Base-by-base conservation (phyloP, 768 basidiomycete species). In the Chalciporus piperatus region DNA sequence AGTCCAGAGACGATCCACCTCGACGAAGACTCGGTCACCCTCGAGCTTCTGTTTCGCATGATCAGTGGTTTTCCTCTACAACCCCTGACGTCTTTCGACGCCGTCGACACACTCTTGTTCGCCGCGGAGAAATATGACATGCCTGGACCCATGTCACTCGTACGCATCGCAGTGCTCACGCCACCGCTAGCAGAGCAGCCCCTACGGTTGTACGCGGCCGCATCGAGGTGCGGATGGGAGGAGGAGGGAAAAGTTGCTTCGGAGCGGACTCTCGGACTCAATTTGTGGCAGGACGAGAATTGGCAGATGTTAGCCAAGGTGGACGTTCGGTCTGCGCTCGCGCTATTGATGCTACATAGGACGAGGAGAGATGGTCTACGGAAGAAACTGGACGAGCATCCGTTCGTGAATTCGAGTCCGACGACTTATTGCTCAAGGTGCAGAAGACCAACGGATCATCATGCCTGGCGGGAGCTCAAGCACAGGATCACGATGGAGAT, bases 81-180 rank as follows among this genome's bases (percentile, higher is more conserved):
- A 13, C 63, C 68, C 4, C 66, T 83, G 22, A 69, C 71, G 33
- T 77, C 78, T 1, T 81, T 78, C 61, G 82, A 84, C 56, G 53
- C 66, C 28, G 67, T 86, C 47, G 84, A 87, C 48, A 65, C 74
- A 4, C 59, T 87, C n/a, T 67, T 86, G 12, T 81, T 76, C 48
- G 81, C 82, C 0, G 79, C 83, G 0, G 83, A 87, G 60, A 85
- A 84, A 59, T 87, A 86, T 62, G 84, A 85, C 32, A 86, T 84
- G 80, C 76, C 79, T 0, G 85, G 84, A 0, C 82, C 84, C 2
- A 70, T 74, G 51, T 83, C 81, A 6, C 76, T 85, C 56, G 66
- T 85, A 45, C 81, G 82, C 35, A 76, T 81, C 30, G 73, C 81
- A n/a, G 70, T 81, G 47, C 74, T 77, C 63, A 79, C 79, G 0